Evolutionary conservation across 257 asterid species (phyloP).

Genomic region (Fraxinus americana): DNA sequence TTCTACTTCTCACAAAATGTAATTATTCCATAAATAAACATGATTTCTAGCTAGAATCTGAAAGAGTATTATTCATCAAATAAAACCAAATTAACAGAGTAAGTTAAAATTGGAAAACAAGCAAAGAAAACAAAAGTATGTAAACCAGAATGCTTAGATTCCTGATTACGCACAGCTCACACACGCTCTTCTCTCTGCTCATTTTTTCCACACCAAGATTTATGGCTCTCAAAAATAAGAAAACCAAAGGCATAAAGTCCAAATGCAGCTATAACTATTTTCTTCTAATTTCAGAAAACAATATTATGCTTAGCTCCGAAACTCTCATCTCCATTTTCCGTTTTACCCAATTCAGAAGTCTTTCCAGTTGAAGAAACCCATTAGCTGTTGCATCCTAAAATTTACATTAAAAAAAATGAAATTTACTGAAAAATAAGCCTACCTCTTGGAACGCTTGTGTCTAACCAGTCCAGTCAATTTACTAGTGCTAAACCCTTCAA

Average conservation of each 20-base stretch:
- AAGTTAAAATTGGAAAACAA: conserved; percentile 21
- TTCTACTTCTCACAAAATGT: background rate
- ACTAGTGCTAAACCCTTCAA: conserved; percentile 58
- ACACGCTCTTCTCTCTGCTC: conserved; percentile 17
- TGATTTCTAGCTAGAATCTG: conserved; percentile 18
- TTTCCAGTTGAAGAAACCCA: conserved; percentile 18
- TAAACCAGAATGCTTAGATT: conserved; percentile 27
- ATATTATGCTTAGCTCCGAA: conserved; percentile 8
- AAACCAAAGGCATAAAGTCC: background rate
- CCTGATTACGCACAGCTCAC: conserved; percentile 34
- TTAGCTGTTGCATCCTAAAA: conserved; percentile 18
- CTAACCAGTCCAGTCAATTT: conserved; percentile 41
- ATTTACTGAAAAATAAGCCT: conserved; percentile 6
- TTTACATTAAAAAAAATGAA: conserved; percentile 8
- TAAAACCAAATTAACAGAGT: background rate
- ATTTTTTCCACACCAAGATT: conserved; percentile 21
- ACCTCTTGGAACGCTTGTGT: conserved; percentile 87
- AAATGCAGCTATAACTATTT: conserved; percentile 2
- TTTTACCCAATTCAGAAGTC: conserved; percentile 17
- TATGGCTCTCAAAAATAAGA: conserved; percentile 17
- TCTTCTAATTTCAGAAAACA: conserved; percentile 19
- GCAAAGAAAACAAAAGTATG: conserved; percentile 15
- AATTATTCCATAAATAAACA: background rate
- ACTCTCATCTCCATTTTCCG: conserved; percentile 14
- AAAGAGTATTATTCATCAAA: background rate